Percentiles rank a stretch among this genome's conserved stretches.
Conservation (phyloP, 2,329 filamentous ascomycete genomes). For the Hysterium pulicare region DNA sequence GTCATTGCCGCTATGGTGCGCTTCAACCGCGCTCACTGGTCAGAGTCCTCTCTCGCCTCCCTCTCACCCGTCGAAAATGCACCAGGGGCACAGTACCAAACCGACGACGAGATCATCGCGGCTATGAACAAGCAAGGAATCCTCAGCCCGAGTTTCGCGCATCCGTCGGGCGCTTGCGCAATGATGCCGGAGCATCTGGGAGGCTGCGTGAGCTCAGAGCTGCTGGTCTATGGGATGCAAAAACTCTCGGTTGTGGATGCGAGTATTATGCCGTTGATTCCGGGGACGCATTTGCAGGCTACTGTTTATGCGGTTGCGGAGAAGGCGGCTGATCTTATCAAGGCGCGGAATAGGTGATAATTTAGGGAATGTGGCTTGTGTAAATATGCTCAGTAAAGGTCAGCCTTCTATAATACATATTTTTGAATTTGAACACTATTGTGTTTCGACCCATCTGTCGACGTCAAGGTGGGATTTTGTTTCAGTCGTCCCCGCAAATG, state of each 20-base stretch:
- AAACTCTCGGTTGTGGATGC: constrained; percentile 29
- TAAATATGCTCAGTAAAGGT: no score
- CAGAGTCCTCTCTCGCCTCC: background rate
- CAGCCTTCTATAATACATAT: no score
- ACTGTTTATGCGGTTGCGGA: constrained; percentile 33
- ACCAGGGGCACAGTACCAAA: constrained; percentile 24
- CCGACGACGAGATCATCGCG: constrained; percentile 25
- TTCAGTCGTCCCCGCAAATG: no score
- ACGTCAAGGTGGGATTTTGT: no score
- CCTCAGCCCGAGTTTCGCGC: constrained; percentile 23
- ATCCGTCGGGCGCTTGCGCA: constrained; percentile 28
- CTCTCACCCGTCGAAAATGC: constrained; percentile 16
- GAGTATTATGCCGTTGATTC: constrained; percentile 31
- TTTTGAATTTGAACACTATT: no score
- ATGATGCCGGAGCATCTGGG: constrained; percentile 32
- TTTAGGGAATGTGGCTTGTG: no score
- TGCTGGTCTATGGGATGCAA: constrained; percentile 29
- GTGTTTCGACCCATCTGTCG: no score
- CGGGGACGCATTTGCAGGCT: constrained; percentile 29
- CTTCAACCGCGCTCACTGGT: constrained; percentile 17
- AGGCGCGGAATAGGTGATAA: no score
- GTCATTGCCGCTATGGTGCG: constrained; percentile 21
- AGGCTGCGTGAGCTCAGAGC: constrained; percentile 23
- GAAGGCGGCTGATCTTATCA: constrained; percentile 32
- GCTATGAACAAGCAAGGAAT: constrained; percentile 15